phyloP scores from a whole-genome alignment of 2,329 filamentous ascomycete genomes.

The Exserohilum rostratum region DNA sequence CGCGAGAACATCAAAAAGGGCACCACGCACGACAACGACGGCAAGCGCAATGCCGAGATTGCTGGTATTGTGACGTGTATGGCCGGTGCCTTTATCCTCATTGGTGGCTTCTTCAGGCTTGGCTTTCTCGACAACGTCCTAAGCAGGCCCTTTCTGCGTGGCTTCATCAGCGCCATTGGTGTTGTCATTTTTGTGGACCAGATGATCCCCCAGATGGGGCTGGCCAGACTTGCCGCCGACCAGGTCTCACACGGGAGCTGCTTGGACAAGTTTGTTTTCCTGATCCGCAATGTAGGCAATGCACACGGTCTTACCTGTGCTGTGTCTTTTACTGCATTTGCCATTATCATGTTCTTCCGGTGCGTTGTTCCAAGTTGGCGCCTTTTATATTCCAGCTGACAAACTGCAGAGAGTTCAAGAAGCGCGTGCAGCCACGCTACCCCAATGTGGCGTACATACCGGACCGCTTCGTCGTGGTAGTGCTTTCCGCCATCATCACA shows the following conservation, averaged over 20 bases:
- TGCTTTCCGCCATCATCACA: constrained; percentile 79
- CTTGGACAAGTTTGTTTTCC: constrained; percentile 82
- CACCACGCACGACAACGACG: constrained; percentile 67
- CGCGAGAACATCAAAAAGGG: constrained; percentile 76
- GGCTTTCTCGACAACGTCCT: constrained; percentile 95
- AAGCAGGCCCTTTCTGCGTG: constrained; percentile 87
- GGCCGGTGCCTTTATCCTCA: constrained; percentile 85
- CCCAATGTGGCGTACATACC: constrained; percentile 86
- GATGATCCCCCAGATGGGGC: constrained; percentile 85
- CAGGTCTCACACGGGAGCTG: constrained; percentile 83
- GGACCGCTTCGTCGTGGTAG: constrained; percentile 88
- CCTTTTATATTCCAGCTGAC: constrained; percentile 16
- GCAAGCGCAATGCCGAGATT: constrained; percentile 77
- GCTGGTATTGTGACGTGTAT: constrained; percentile 88
- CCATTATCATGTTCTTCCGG: constrained; percentile 89
- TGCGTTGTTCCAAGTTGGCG: constrained; percentile 49
- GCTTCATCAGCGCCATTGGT: constrained; percentile 96
- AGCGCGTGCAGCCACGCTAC: constrained; percentile 76
- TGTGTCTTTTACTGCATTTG: constrained; percentile 79
- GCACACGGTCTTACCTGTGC: constrained; percentile 76
- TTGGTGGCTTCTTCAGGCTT: constrained; percentile 81
- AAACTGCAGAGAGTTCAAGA: constrained; percentile 73
- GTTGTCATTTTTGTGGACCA: constrained; percentile 97
- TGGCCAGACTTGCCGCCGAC: constrained; percentile 69
- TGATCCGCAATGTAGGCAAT: constrained; percentile 69